These are phyloP conservation scores for Setaria viridis DNA, from an alignment of 202 grass and related monocot species.

Conservation along the genomic window DNA sequence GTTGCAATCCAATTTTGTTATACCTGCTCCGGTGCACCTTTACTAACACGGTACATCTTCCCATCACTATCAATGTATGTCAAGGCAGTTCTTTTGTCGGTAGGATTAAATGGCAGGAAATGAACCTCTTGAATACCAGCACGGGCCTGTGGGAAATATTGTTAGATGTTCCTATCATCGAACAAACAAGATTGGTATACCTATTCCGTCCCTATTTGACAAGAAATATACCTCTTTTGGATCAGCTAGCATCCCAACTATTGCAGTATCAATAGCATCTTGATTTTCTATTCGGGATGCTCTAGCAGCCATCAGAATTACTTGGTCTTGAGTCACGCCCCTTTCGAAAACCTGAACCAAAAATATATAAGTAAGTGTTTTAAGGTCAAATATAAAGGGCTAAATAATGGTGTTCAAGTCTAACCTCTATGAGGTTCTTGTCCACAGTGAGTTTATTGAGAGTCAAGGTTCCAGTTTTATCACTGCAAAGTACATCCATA, in stretches of 20 bases:
- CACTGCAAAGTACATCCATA: constrained; percentile 99
- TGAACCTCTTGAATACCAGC: constrained; percentile 90
- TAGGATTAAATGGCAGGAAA: constrained; percentile 97
- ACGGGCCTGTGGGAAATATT: constrained; percentile 64
- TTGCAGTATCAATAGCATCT: constrained; percentile 96
- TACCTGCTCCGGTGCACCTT: constrained; percentile 99
- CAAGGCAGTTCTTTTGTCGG: constrained; percentile 94
- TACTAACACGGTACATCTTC: constrained; percentile 94
- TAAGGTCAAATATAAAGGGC: constrained; percentile 32
- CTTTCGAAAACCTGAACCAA: constrained; percentile 74
- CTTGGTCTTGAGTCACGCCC: constrained; percentile 72
- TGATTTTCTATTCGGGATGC: constrained; percentile 96
- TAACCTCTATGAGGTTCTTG: constrained; percentile 88
- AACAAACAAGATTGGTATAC: not conserved
- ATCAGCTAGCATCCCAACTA: constrained; percentile 98
- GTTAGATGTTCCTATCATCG: not conserved
- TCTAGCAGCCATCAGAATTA: constrained; percentile 98
- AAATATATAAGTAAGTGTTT: not conserved
- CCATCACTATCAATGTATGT: constrained; percentile 82
- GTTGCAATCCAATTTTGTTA: not conserved
- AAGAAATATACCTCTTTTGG: constrained; percentile 79
- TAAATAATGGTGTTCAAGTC: constrained; percentile 16
- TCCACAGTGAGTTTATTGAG: constrained; percentile 95
- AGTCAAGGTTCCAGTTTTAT: constrained; percentile 97
- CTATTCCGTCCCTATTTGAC: not conserved